Evolutionary conservation across 2,329 filamentous ascomycete species (phyloP).

Genomic region (Hymenoscyphus infarciens): DNA sequence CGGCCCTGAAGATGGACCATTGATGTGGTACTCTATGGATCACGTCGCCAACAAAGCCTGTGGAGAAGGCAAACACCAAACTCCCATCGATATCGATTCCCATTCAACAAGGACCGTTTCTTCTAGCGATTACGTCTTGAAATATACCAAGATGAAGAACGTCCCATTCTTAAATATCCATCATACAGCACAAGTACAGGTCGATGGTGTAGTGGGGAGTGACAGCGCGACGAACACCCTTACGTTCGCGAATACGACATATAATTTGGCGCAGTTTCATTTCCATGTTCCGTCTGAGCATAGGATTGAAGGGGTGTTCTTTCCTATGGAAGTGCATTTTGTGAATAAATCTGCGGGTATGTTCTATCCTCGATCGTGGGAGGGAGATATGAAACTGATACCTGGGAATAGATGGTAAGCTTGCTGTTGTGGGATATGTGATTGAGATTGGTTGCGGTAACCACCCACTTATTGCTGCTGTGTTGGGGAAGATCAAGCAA

Average conservation of each 20-base stretch:
- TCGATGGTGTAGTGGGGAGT: not conserved
- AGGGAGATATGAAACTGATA: not conserved
- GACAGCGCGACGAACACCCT: constrained; percentile 7
- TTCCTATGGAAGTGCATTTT: constrained; percentile 41
- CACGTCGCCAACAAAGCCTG: constrained; percentile 7
- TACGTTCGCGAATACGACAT: constrained; percentile 8
- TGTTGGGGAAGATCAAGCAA: constrained; percentile 23
- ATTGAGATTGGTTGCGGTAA: constrained; percentile 39
- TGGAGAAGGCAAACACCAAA: constrained; percentile 8
- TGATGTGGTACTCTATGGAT: constrained; percentile 9
- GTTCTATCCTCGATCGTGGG: constrained; percentile 2
- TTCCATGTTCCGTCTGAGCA: constrained; percentile 60
- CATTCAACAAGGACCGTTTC: not conserved
- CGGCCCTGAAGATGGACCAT: constrained; percentile 1
- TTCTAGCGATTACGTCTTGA: not conserved
- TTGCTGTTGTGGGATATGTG: constrained; percentile 38
- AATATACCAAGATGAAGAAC: constrained; percentile 1
- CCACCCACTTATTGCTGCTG: constrained; percentile 39
- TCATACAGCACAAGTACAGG: constrained; percentile 8
- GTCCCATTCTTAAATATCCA: constrained; percentile 1
- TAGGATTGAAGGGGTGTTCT: constrained; percentile 43
- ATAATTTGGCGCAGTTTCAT: constrained; percentile 46
- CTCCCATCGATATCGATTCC: constrained; percentile 6
- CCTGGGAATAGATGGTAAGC: constrained; percentile 5
- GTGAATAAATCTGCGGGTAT: constrained; percentile 36